Evolutionary conservation across 805 yeast genomes (phyloP).

Genomic region (Candida boleticola): DNA sequence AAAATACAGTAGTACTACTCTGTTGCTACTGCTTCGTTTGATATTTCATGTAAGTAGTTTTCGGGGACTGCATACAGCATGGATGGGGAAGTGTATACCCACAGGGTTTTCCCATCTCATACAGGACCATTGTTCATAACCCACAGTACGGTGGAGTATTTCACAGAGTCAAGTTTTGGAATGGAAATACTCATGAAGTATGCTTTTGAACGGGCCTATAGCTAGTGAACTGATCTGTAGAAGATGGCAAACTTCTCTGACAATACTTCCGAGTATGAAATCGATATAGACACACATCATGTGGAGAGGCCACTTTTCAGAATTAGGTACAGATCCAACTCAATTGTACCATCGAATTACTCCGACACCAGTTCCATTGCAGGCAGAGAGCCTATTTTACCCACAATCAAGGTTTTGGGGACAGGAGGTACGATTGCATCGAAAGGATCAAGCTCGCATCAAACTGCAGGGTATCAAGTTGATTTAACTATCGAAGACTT

Average conservation of each 20-base stretch:
- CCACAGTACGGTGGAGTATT: no score
- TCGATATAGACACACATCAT: slow-evolving; percentile 6
- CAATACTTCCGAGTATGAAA: slow-evolving; percentile 8
- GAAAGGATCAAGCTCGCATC: slow-evolving; percentile 35
- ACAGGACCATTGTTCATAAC: no score
- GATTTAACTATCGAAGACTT: slow-evolving; percentile 48
- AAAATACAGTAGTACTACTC: no score
- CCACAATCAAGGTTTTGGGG: slow-evolving; percentile 40
- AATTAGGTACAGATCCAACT: slow-evolving; percentile 34
- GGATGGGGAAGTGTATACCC: no score
- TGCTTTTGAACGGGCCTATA: no score
- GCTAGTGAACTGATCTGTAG: no score
- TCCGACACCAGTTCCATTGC: slow-evolving; percentile 5
- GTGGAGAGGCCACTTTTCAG: slow-evolving; percentile 32
- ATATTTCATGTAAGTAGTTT: no score
- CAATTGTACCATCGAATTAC: slow-evolving; percentile 18
- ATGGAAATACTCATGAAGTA: no score
- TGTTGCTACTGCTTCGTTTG: no score
- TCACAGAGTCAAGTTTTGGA: no score
- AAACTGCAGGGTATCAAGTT: slow-evolving; percentile 44
- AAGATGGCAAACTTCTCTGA: neutral
- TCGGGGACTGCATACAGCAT: no score
- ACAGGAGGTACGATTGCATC: slow-evolving; percentile 49
- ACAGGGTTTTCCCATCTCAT: no score
- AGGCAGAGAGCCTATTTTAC: slow-evolving; percentile 14